Evolutionary conservation across 2,329 filamentous ascomycete species (phyloP), one percentile per base, ranked within the genome.

Genomic region (Penicillium hordei): DNA sequence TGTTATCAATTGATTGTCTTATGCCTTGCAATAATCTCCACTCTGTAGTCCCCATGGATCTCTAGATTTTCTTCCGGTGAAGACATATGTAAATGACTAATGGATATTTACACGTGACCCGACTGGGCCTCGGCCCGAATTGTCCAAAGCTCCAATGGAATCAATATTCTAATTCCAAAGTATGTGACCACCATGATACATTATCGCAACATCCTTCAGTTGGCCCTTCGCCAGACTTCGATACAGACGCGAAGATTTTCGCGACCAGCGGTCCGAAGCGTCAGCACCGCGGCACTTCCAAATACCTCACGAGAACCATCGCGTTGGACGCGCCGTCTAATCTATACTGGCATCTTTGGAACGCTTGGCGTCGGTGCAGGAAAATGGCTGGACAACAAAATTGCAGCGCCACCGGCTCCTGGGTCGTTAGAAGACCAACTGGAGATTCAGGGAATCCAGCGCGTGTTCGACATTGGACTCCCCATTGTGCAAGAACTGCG

Each of bases 401-500:
- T 70, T 21, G 52, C 64, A n/a, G 55, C 55, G 12, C 71, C 71
- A 12, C 60, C 68, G 50, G 57, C 65, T 34, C 74, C 72, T n/a
- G 76, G 70, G 17, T 71, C 74, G 3, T 57, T 64, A 2, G 70
- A 72, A 48, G 77, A 79, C 57, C 33, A 60, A 36, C 53, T 64
- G 25, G 56, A 65, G 45, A 48, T 75, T 36, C 58, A 68, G 39
- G 61, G 66, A 27, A 71, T 79, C 31, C 59, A 69, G 23, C 61
- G 62, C 1, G 52, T 65, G 23, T 70, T 75, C 48, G 73, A 78
- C n/a, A 57, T 60, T 43, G 62, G 60, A 9, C 63, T 76, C 34
- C 71, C 73, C 15, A 65, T 77, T 25, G 75, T 78, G 50, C 66
- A 74, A 57, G 58, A 70, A 51, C 58, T 79, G 46, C 72, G 76